These are phyloP conservation scores for Apiospora pterosperma DNA, from an alignment of 2,329 filamentous ascomycete genomes.

Conservation along the genomic window DNA sequence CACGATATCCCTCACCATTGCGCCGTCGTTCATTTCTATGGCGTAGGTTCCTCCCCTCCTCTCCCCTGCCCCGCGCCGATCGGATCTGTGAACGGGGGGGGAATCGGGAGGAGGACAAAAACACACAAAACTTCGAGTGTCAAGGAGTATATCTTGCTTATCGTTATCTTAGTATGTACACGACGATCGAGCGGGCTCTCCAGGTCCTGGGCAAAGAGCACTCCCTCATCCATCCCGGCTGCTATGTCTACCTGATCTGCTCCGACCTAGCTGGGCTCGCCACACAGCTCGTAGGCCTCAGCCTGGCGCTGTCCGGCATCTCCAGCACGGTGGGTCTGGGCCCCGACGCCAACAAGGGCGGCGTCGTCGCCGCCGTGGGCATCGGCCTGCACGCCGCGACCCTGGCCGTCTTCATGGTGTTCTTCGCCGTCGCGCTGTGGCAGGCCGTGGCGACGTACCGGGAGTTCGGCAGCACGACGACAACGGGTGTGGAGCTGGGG, in stretches of 20 bases:
- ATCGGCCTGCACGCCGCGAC: conserved; percentile 21
- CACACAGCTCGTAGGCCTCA: conserved; percentile 24
- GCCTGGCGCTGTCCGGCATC: conserved; percentile 22
- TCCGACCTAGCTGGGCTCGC: conserved; percentile 21
- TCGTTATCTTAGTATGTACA: conserved; percentile 23
- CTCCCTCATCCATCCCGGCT: conserved; percentile 20
- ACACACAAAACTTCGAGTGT: neutral
- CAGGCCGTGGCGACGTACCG: conserved; percentile 18
- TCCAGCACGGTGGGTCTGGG: conserved; percentile 13
- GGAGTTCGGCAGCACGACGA: conserved; percentile 24
- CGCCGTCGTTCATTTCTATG: conserved; percentile 24
- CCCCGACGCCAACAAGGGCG: conserved; percentile 13
- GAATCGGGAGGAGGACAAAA: too few species aligned
- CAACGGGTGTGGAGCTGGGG: neutral
- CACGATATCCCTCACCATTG: conserved; percentile 21
- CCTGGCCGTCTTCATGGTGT: conserved; percentile 18
- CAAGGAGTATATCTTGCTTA: neutral
- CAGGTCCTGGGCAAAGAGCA: conserved; percentile 24
- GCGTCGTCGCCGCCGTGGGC: conserved; percentile 20
- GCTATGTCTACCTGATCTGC: conserved; percentile 21
- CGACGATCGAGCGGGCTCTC: conserved; percentile 21
- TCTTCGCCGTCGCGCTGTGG: conserved; percentile 20
- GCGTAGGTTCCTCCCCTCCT: conserved; percentile 14
- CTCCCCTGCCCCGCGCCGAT: neutral
- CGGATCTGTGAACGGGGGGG: neutral